These are phyloP conservation scores for Suillus cothurnatus DNA, from an alignment of 768 basidiomycete genomes.

Conservation along the genomic window DNA sequence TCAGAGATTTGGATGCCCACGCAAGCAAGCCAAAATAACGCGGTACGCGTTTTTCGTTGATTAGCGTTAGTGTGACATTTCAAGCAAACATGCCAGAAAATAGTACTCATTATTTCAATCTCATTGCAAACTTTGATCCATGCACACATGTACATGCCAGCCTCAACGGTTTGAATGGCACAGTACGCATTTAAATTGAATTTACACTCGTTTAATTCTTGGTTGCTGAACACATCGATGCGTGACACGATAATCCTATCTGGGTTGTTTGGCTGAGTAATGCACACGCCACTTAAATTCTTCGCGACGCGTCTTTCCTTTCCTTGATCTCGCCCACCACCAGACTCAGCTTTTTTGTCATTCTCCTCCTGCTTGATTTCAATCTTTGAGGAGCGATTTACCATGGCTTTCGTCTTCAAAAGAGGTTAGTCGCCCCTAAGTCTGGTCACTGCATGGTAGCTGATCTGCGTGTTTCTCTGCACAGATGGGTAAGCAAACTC, in stretches of 20 bases:
- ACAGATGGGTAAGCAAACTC: conserved; percentile 50
- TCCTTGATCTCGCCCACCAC: conserved; percentile 17
- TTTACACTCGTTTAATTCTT: neutral
- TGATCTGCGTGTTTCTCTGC: conserved; percentile 11
- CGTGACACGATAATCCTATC: conserved; percentile 4
- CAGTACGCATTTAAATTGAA: neutral
- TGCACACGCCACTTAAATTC: conserved; percentile 32
- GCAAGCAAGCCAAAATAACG: conserved; percentile 19
- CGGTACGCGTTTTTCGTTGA: conserved; percentile 37
- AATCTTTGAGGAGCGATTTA: conserved; percentile 12
- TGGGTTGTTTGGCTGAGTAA: conserved; percentile 26
- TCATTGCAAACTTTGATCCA: neutral
- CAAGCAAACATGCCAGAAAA: neutral
- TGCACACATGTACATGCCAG: neutral
- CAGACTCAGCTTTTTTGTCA: conserved; percentile 21
- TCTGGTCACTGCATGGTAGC: conserved; percentile 10
- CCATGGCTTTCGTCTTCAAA: conserved; percentile 58
- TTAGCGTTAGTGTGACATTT: conserved; percentile 17
- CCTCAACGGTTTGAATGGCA: neutral
- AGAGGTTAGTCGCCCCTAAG: conserved; percentile 45
- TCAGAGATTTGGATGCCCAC: conserved; percentile 5
- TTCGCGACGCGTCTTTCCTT: conserved; percentile 27
- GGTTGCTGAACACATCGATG: neutral
- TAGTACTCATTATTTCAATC: neutral
- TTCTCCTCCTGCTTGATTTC: conserved; percentile 14